Percentiles rank a stretch among this genome's conserved stretches.
These are phyloP conservation scores for Phialophora expanda DNA, from an alignment of 2,329 filamentous ascomycete genomes.

Conservation along the genomic window DNA sequence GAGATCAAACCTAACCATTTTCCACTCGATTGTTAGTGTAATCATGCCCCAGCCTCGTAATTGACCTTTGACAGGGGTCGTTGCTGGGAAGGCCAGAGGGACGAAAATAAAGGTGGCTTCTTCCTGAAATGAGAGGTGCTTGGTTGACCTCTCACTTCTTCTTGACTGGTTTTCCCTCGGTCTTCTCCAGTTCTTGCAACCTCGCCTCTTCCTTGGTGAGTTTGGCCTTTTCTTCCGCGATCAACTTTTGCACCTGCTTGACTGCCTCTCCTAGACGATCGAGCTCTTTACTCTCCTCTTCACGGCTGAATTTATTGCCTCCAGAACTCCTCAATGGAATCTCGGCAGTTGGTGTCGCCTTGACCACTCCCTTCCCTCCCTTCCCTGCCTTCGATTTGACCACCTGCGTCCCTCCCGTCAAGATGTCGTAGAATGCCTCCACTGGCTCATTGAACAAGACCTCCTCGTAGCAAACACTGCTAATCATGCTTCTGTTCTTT, in stretches of 20 bases:
- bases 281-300: constrained; percentile 72
- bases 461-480: constrained; percentile 86
- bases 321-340: constrained; percentile 71
- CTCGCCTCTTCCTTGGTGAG: constrained; percentile 66
- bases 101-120: background rate
- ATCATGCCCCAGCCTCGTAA: background rate
- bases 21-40: background rate
- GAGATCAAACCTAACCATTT: background rate
- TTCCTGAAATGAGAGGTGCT: background rate
- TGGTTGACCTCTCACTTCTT: constrained; percentile 34
- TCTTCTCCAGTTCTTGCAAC: constrained; percentile 58
- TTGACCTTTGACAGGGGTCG: background rate
- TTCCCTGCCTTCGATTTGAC: constrained; percentile 55
- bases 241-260: constrained; percentile 63
- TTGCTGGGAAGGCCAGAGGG: background rate
- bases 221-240: constrained; percentile 68
- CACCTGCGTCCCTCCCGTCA: constrained; percentile 72
- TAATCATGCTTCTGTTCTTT: constrained; percentile 67
- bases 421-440: constrained; percentile 80
- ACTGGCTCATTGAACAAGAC: constrained; percentile 97
- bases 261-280: constrained; percentile 67
- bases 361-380: constrained; percentile 52
- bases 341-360: constrained; percentile 72
- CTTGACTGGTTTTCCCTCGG: constrained; percentile 44
- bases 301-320: constrained; percentile 73